These are phyloP conservation scores for Leptomonas seymouri DNA, from an alignment of 208 protist genomes.

Conservation along the genomic window DNA sequence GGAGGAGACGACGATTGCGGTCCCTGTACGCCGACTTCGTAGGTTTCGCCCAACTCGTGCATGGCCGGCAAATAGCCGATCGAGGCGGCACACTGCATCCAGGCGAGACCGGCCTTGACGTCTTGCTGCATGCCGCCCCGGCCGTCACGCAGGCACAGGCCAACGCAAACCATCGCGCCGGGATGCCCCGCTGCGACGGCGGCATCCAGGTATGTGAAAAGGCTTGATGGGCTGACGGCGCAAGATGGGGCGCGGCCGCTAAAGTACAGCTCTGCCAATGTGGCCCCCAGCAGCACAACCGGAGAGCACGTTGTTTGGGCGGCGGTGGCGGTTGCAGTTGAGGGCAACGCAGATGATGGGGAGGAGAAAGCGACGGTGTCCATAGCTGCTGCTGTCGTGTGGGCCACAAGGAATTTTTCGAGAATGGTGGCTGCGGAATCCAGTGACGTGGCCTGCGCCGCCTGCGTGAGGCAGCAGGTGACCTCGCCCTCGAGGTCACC, in stretches of 20 bases:
- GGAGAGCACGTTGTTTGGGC: not conserved
- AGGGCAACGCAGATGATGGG: not conserved
- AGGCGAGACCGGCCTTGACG: slow-evolving; percentile 49
- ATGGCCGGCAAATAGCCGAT: slow-evolving; percentile 76
- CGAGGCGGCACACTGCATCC: slow-evolving; percentile 64
- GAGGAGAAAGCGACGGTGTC: not conserved
- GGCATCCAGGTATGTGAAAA: slow-evolving; percentile 48
- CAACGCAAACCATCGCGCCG: slow-evolving; percentile 74
- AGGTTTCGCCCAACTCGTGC: slow-evolving; percentile 77
- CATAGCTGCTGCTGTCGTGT: too few relatives aligned
- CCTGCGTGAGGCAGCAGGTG: slow-evolving; percentile 12
- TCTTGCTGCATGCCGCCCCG: slow-evolving; percentile 40
- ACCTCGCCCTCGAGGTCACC: slow-evolving; percentile 14
- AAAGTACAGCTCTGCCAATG: slow-evolving; percentile 44
- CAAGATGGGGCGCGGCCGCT: slow-evolving; percentile 5
- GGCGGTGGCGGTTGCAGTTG: not conserved
- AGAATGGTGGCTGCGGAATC: slow-evolving; percentile 14
- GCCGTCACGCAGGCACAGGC: slow-evolving; percentile 68
- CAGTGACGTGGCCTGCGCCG: slow-evolving; percentile 17
- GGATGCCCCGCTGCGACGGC: slow-evolving; percentile 50
- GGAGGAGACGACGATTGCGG: slow-evolving; percentile 5
- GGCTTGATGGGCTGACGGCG: not conserved
- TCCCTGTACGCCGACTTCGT: slow-evolving; percentile 50
- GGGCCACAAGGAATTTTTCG: slow-evolving; percentile 6
- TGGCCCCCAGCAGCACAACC: slow-evolving; percentile 40